Conservation (phyloP, 441 rosid genomes). For the Adansonia grandidieri region DNA sequence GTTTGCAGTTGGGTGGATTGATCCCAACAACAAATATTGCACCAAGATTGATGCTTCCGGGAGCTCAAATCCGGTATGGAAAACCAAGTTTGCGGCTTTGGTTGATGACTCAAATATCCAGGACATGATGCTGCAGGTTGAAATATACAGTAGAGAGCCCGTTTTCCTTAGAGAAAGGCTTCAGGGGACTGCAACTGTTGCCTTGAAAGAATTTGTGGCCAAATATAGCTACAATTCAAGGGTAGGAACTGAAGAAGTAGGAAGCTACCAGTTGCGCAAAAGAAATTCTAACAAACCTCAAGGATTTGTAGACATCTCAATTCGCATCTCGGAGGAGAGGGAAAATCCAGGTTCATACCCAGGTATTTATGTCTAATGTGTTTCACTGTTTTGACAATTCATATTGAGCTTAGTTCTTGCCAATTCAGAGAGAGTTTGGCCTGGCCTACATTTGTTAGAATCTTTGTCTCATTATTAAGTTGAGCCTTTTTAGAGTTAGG, state of each 20-base stretch:
- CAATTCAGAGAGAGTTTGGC: background rate
- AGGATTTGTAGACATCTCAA: constrained; percentile 78
- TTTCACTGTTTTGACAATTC: background rate
- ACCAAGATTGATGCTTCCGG: constrained; percentile 72
- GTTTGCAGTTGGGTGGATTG: constrained; percentile 92
- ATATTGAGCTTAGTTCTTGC: constrained; percentile 2
- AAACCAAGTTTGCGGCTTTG: constrained; percentile 69
- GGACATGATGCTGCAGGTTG: constrained; percentile 59
- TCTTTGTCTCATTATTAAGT: background rate
- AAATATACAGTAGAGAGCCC: constrained; percentile 87
- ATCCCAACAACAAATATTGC: constrained; percentile 82
- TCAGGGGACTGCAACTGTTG: constrained; percentile 71
- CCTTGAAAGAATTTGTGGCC: constrained; percentile 63
- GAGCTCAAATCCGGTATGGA: constrained; percentile 72
- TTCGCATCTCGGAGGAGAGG: constrained; percentile 61
- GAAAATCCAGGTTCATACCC: constrained; percentile 44
- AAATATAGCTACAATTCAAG: constrained; percentile 51
- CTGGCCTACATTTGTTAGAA: background rate
- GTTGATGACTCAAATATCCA: constrained; percentile 58
- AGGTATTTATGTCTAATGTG: constrained; percentile 37
- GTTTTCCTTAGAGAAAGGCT: constrained; percentile 82
- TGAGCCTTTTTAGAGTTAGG: background rate
- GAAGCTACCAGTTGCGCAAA: constrained; percentile 81
- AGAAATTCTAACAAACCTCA: constrained; percentile 64
- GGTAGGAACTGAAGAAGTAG: constrained; percentile 54